Conservation (phyloP, 2,329 filamentous ascomycete species). For the Achaetomium macrosporum region DNA sequence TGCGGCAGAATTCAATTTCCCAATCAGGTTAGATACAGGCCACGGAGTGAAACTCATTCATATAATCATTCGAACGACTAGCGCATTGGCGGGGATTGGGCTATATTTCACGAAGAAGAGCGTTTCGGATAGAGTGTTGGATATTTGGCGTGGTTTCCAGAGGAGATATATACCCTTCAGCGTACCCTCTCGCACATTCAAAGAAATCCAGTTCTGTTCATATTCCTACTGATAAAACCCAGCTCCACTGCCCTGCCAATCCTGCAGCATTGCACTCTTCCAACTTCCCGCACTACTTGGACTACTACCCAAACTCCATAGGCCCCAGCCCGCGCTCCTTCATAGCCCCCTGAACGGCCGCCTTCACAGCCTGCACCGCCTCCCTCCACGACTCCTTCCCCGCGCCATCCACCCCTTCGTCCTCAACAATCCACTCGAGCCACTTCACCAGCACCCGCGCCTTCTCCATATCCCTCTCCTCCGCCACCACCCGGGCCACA, state of each 20-base stretch:
- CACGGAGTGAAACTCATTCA: too few species aligned
- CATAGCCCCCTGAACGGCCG: slow-evolving; percentile 50
- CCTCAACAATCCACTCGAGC: slow-evolving; percentile 52
- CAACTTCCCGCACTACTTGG: too few species aligned
- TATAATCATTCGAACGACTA: too few species aligned
- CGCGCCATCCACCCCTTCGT: slow-evolving; percentile 37
- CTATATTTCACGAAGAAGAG: background rate
- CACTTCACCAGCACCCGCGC: slow-evolving; percentile 84
- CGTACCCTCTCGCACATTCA: background rate
- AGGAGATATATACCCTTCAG: slow-evolving; percentile 8
- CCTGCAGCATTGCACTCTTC: too few species aligned
- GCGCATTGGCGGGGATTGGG: background rate
- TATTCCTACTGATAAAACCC: background rate
- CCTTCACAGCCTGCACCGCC: slow-evolving; percentile 40
- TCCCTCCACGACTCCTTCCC: slow-evolving; percentile 42
- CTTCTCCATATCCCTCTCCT: slow-evolving; percentile 78
- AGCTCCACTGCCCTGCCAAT: background rate
- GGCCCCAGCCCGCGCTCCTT: slow-evolving; percentile 49
- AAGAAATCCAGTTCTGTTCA: background rate
- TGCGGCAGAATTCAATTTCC: too few species aligned
- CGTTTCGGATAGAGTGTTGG: background rate
- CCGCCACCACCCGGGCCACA: slow-evolving; percentile 61
- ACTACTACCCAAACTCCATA: slow-evolving; percentile 43
- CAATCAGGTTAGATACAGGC: too few species aligned
- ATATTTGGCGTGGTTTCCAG: background rate